These are phyloP conservation scores for Penicillium desertorum DNA, from an alignment of 495 filamentous ascomycete genomes.

Conservation along the genomic window DNA sequence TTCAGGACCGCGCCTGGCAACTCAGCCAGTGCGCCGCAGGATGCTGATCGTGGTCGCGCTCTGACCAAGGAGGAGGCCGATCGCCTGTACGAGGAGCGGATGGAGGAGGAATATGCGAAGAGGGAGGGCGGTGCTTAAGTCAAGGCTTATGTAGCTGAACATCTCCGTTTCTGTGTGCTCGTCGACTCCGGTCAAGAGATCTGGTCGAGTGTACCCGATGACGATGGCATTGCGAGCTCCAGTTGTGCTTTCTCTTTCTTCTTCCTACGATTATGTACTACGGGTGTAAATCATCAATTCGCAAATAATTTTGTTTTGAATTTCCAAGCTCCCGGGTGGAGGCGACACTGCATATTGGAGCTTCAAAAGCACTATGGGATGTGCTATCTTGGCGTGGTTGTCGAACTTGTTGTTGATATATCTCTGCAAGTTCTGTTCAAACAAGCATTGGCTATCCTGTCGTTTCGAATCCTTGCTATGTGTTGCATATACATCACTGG, in stretches of 20 bases:
- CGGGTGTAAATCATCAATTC: constrained; percentile 2
- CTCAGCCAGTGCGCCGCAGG: constrained; percentile 18
- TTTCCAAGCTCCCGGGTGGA: background rate
- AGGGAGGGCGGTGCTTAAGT: constrained; percentile 64
- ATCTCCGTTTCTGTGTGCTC: background rate
- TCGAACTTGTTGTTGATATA: background rate
- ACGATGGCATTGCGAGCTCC: too few species aligned
- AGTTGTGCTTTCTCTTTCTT: background rate
- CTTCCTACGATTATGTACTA: background rate
- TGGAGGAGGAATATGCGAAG: constrained; percentile 79
- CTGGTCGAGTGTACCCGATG: too few species aligned
- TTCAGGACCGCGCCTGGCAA: constrained; percentile 17
- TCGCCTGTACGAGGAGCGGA: constrained; percentile 64
- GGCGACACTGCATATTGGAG: background rate
- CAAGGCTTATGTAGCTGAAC: background rate
- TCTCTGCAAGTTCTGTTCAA: too few species aligned
- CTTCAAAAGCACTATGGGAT: background rate
- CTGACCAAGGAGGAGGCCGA: constrained; percentile 57
- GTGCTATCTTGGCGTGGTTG: background rate
- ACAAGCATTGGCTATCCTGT: background rate
- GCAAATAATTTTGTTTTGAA: background rate
- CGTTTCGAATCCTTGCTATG: background rate
- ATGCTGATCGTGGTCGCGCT: constrained; percentile 23
- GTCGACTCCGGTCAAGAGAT: background rate
- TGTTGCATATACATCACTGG: background rate